phyloP scores from a whole-genome alignment of 2,329 filamentous ascomycete species.

The Ophiognomonia clavigignenti-juglandacearum region DNA sequence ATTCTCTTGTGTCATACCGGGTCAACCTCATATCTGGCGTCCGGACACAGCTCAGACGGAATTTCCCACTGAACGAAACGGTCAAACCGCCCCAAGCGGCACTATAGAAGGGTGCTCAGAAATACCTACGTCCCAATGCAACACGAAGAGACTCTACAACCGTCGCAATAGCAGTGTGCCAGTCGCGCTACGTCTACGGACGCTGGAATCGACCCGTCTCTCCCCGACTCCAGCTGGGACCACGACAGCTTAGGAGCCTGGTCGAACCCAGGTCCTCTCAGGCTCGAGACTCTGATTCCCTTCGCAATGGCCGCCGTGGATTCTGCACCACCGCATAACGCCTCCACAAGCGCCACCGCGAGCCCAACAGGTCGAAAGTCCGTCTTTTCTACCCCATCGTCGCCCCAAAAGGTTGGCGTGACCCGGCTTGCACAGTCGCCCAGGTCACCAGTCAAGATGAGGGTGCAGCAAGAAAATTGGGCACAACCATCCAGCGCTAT shows the following conservation, averaged over 20 bases:
- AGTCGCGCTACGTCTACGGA: constrained; percentile 9
- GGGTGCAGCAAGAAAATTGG: constrained; percentile 49
- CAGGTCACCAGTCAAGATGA: constrained; percentile 52
- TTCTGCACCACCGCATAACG: constrained; percentile 21
- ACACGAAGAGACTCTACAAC: constrained; percentile 5
- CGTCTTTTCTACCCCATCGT: constrained; percentile 28
- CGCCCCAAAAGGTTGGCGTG: constrained; percentile 28
- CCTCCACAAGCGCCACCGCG: constrained; percentile 22
- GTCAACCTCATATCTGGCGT: not conserved
- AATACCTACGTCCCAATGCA: constrained; percentile 13
- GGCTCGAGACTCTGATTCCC: constrained; percentile 8
- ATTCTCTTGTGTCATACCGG: not conserved
- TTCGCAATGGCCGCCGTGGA: constrained; percentile 28
- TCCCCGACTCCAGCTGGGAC: constrained; percentile 15
- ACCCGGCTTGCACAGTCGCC: constrained; percentile 45
- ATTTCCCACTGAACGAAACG: not conserved
- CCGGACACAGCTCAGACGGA: too few species aligned
- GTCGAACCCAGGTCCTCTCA: constrained; percentile 5
- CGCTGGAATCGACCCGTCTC: constrained; percentile 7
- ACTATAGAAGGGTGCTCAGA: not conserved
- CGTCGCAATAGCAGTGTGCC: constrained; percentile 16
- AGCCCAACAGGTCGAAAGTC: constrained; percentile 30
- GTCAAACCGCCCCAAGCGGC: not conserved
- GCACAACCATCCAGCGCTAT: constrained; percentile 46
- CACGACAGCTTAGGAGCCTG: constrained; percentile 1